Base-by-base conservation (phyloP, 2,329 filamentous ascomycete genomes). In the Alternaria panax region DNA sequence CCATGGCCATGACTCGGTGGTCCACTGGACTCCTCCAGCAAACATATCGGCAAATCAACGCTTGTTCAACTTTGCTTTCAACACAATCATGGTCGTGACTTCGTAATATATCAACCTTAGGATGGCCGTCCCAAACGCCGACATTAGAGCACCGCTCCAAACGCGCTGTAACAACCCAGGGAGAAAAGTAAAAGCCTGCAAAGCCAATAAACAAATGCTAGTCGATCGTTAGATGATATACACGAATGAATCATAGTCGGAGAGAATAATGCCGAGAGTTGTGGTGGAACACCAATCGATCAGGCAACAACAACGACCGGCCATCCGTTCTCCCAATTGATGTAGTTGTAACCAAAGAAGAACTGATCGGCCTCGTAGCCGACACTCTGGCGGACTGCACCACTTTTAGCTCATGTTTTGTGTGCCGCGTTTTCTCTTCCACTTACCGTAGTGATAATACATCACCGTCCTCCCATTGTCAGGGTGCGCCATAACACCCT, bases 371-470 rank as follows among this genome's bases (percentile, higher is more conserved):
- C 62, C 14, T 58, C 50, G 22, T 70, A 75, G 2, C 73, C 71
- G 8, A 75, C 43, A 20, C 63, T 71, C 1, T 60, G 69, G 9
- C 62, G 64, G 24, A 74, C 69, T 72, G 38, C 18, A 38, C 2
- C 38, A 27, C n/a, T 2, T 36, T 67, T 20, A 69, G 62, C 48
- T 34, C 36, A 25, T 7, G 14, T 2, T n/a, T 40, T 5, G 16
- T 6, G 1, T 20, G 18, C 11, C 14, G 11, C 18, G 4, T 18
- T 11, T 30, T 4, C 45, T 24, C 3, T 7, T 30, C 1, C 2
- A 14, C 63, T 68, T 51, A 70, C 72, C 67, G 59, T 75, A 76
- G 50, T 77, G 73, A 60, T 77, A 76, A 53, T 75, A 77, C 41
- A 74, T 53, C 3, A 73, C 66, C 2, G 64, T 58, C 42, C 62